Evolutionary conservation across 441 rosid genomes (phyloP).

Genomic region (Mallotus japonicus): DNA sequence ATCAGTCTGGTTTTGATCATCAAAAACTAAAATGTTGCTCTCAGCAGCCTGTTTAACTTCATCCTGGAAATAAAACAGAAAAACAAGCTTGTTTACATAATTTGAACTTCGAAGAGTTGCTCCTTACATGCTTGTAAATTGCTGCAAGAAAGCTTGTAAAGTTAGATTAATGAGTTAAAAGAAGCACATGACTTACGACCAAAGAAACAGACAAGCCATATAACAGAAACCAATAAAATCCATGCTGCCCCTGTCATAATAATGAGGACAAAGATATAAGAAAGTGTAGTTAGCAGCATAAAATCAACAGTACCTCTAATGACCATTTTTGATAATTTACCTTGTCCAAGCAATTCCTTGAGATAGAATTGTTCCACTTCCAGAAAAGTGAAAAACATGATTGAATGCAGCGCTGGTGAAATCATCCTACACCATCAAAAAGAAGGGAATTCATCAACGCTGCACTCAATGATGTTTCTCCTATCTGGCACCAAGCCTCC

Average conservation of each 20-base stretch:
- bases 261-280: too few species aligned
- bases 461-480: conserved; percentile 67
- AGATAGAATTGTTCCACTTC: not conserved
- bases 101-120: too few species aligned
- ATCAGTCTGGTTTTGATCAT: too few species aligned
- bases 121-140: too few species aligned
- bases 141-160: too few species aligned
- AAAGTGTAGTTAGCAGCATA: not conserved
- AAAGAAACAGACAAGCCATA: not conserved
- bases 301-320: not conserved
- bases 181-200: not conserved
- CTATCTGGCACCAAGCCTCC: conserved; percentile 17
- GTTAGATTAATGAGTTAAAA: not conserved
- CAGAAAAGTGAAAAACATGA: conserved; percentile 39
- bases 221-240: not conserved
- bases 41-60: too few species aligned
- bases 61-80: too few species aligned
- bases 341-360: not conserved
- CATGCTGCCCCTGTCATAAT: not conserved
- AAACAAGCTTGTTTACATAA: too few species aligned
- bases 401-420: conserved; percentile 49
- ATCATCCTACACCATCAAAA: not conserved
- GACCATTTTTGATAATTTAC: not conserved
- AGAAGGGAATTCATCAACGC: conserved; percentile 47
- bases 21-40: too few species aligned